Conservation (phyloP, 305 asterid species). For the Euphrasia arctica region DNA sequence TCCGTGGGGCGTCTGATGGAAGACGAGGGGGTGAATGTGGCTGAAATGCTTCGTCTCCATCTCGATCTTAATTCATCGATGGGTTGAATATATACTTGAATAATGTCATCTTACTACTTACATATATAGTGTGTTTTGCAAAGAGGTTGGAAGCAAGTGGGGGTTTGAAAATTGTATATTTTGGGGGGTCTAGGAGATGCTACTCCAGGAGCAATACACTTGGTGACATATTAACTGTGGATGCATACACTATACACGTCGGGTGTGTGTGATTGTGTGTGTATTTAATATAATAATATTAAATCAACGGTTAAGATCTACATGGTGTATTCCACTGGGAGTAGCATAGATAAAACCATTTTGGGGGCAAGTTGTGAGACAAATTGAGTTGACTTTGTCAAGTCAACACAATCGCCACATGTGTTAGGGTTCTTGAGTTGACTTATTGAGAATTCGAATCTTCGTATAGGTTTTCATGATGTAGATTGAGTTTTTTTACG, state of each 20-base stretch:
- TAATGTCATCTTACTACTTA: background rate
- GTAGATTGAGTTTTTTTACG: background rate
- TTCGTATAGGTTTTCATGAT: background rate
- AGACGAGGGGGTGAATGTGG: conserved; percentile 49
- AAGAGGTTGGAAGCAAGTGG: conserved; percentile 28
- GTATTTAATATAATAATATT: no score
- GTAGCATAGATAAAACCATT: background rate
- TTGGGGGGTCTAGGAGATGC: no score
- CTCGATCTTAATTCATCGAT: no score
- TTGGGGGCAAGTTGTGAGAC: conserved; percentile 18
- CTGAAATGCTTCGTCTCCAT: conserved; percentile 66
- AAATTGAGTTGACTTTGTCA: conserved; percentile 32
- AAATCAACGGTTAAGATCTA: no score
- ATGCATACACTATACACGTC: no score
- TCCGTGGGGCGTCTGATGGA: conserved; percentile 48
- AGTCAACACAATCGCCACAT: conserved; percentile 5
- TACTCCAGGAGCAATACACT: background rate
- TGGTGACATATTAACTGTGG: no score
- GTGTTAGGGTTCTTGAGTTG: conserved; percentile 25
- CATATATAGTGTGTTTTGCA: conserved; percentile 18
- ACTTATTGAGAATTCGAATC: conserved; percentile 12
- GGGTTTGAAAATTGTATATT: conserved; percentile 13
- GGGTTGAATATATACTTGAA: background rate
- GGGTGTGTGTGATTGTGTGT: no score
- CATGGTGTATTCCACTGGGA: no score